Evolutionary conservation across 768 basidiomycete species (phyloP), one percentile per base, ranked within the genome.

Genomic region (Suillus subluteus): DNA sequence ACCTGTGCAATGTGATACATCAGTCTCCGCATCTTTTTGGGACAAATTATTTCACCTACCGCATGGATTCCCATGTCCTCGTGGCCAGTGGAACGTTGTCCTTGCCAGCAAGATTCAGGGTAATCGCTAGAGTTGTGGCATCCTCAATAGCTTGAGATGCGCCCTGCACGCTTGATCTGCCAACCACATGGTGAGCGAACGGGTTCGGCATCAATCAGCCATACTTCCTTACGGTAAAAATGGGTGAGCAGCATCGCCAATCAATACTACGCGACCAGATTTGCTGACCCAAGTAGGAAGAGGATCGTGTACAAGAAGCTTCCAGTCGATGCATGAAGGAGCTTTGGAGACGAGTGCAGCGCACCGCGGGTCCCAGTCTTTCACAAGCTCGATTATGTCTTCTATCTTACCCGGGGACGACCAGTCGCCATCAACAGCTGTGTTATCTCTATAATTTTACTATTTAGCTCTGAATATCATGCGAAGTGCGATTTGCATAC

Each of bases 131-230:
- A 2, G 79, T 75, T 0, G 78, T 77, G 2, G 73, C 81, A 65
- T 83, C 81, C 64, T 83, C 82, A 30, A 81, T 75, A 1, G 80
- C 81, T 61, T 82, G 79, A 1, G 82, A 77, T 5, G 81, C 81
- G 7, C 81, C 82, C 68, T 80, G 76, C 1, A 65, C 63, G 21
- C 72, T 72, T 65, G 65, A 46, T 26, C 63, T 73, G 67, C 48
- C 9, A 21, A 30, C 23, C 21, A 35, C 38, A 11, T 64, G 64
- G 58, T 62, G 13, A 44, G 58, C 32, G 15, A 35, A 56, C 18
- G 21, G 21, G 21, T n/a, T 56, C 35, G 8, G 30, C 16, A 26
- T 54, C 21, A 26, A 50, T 16, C 32, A 35, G 1, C 21, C 32
- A 37, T n/a, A n/a, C 58, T 55, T 37, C 65, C 62, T 40, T 43